Conservation (phyloP, 1,284 basidiomycete genomes). For the Naganishia sp. region DNA sequence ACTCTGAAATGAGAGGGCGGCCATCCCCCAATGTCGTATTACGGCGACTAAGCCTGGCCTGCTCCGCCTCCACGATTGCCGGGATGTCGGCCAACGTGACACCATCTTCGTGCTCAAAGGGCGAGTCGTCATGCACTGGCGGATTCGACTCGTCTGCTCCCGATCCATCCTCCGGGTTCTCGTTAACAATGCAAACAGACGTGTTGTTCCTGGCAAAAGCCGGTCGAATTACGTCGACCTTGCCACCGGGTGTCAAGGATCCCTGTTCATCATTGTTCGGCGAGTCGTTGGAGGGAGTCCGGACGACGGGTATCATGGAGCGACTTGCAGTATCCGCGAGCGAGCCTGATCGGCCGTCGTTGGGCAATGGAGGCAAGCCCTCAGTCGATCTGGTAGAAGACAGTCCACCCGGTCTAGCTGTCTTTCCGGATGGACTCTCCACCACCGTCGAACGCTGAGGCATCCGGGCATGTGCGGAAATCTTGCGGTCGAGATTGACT, state of each 20-base stretch:
- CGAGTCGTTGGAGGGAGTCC: background rate
- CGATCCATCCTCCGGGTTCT: slow-evolving; percentile 62
- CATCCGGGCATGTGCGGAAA: slow-evolving; percentile 80
- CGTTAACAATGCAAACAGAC: slow-evolving; percentile 85
- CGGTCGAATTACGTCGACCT: slow-evolving; percentile 64
- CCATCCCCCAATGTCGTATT: slow-evolving; percentile 72
- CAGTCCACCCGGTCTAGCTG: slow-evolving; percentile 55
- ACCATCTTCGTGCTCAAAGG: slow-evolving; percentile 61
- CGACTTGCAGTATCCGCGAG: slow-evolving; percentile 10
- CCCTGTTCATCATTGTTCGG: background rate
- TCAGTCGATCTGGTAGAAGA: slow-evolving; percentile 18
- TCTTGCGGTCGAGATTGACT: slow-evolving; percentile 89
- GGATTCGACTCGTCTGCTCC: slow-evolving; percentile 34
- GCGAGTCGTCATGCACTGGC: slow-evolving; percentile 34
- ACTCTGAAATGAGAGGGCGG: slow-evolving; percentile 77
- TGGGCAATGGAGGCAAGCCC: slow-evolving; percentile 18
- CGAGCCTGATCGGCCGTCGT: slow-evolving; percentile 15
- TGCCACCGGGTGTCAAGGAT: slow-evolving; percentile 18
- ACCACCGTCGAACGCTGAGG: slow-evolving; percentile 94
- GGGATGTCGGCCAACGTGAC: slow-evolving; percentile 97
- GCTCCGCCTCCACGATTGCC: slow-evolving; percentile 85
- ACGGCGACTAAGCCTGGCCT: slow-evolving; percentile 79
- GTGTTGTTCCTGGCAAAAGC: slow-evolving; percentile 78
- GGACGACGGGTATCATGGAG: background rate
- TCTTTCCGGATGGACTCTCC: slow-evolving; percentile 88